A percentile compares a stretch with the other conserved stretches of the same genome.
These are phyloP conservation scores for Haplosporangium gracile DNA, from an alignment of 192 early-diverging fungal species.

Conservation along the genomic window DNA sequence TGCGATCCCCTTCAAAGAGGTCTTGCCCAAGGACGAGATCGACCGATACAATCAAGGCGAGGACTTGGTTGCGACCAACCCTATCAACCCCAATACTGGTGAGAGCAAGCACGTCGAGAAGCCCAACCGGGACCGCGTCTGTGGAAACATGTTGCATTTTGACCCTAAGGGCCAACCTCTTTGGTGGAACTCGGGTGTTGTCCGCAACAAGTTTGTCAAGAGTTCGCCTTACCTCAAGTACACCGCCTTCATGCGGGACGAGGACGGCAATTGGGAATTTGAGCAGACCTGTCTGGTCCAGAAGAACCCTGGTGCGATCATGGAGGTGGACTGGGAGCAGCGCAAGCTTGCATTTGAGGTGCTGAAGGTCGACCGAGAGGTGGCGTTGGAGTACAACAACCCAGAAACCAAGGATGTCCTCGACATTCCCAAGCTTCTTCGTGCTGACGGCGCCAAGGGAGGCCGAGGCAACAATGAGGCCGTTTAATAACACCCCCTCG, in stretches of 20 bases:
- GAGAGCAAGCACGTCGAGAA: neutral
- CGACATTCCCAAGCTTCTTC: slow-evolving; percentile 25
- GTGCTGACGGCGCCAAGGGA: slow-evolving; percentile 40
- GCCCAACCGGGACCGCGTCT: slow-evolving; percentile 48
- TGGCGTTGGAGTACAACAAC: slow-evolving; percentile 27
- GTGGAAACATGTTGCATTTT: slow-evolving; percentile 62
- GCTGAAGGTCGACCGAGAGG: slow-evolving; percentile 24
- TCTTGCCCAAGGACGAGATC: slow-evolving; percentile 36
- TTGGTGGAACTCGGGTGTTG: slow-evolving; percentile 67
- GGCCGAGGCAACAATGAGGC: slow-evolving; percentile 41
- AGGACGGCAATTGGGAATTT: slow-evolving; percentile 64
- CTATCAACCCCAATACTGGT: neutral
- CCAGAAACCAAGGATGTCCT: slow-evolving; percentile 19
- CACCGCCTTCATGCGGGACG: slow-evolving; percentile 45
- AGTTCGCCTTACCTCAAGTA: slow-evolving; percentile 47
- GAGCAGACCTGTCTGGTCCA: slow-evolving; percentile 56
- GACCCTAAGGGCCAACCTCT: slow-evolving; percentile 54
- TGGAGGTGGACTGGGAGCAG: slow-evolving; percentile 50
- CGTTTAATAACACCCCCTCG: slow-evolving; percentile 7
- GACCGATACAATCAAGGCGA: slow-evolving; percentile 42
- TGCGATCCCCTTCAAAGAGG: slow-evolving; percentile 42
- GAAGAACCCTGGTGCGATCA: slow-evolving; percentile 38
- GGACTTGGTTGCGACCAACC: slow-evolving; percentile 25
- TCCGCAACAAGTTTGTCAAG: slow-evolving; percentile 54
- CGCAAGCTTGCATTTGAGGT: slow-evolving; percentile 37